These are phyloP conservation scores for Cladosporium sp. DNA, from an alignment of 2,329 filamentous ascomycete species.

Conservation along the genomic window DNA sequence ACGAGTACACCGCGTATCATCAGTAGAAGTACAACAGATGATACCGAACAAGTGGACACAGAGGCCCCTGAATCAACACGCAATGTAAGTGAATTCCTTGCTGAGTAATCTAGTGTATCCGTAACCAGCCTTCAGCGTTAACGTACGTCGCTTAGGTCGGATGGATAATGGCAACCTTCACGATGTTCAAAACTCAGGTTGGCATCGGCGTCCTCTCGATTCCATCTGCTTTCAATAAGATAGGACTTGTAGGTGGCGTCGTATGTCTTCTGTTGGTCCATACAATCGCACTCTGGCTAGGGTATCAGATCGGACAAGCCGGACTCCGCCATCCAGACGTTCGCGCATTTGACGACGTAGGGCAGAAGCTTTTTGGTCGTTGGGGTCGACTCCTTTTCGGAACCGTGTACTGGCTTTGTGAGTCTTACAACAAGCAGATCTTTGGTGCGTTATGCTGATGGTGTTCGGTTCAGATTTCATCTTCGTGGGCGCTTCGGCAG, in stretches of 20 bases:
- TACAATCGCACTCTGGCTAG: conserved; percentile 44
- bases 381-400: conserved; percentile 45
- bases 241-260: conserved; percentile 45
- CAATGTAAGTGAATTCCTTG: too few relatives aligned
- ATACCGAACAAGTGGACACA: too few relatives aligned
- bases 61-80: too few relatives aligned
- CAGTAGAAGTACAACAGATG: too few relatives aligned
- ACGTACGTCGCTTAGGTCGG: background rate
- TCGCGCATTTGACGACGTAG: conserved; percentile 53
- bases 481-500: conserved; percentile 33
- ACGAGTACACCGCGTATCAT: too few relatives aligned
- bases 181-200: conserved; percentile 42
- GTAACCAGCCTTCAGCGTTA: background rate
- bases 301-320: conserved; percentile 45
- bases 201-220: conserved; percentile 44
- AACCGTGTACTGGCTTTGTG: conserved; percentile 11
- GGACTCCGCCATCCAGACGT: conserved; percentile 49
- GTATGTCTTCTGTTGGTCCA: conserved; percentile 25
- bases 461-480: conserved; percentile 18
- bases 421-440: background rate
- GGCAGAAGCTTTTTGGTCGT: conserved; percentile 47
- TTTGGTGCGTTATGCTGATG: conserved; percentile 11
- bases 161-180: background rate
- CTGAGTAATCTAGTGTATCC: too few relatives aligned
- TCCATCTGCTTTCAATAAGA: conserved; percentile 38